These are phyloP conservation scores for Candida nemodendra DNA, from an alignment of 805 yeast genomes.

Conservation along the genomic window DNA sequence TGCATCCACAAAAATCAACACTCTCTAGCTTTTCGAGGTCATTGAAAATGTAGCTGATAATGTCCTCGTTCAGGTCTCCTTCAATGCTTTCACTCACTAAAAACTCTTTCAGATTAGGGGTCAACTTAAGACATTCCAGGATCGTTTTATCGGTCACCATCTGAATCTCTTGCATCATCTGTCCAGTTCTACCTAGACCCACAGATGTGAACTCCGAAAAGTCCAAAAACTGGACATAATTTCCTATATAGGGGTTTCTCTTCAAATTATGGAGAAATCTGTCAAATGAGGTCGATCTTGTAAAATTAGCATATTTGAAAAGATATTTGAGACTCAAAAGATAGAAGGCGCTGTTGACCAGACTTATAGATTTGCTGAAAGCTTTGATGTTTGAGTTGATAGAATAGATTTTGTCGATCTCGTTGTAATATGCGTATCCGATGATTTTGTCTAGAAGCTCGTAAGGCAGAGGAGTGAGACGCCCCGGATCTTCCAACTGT, in stretches of 20 bases:
- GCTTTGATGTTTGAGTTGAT: slow-evolving; percentile 30
- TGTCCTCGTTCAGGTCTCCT: slow-evolving; percentile 67
- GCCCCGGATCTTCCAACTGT: slow-evolving; percentile 10
- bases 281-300: slow-evolving; percentile 78
- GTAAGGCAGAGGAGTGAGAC: slow-evolving; percentile 29
- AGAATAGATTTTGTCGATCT: slow-evolving; percentile 27
- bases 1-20: slow-evolving; percentile 87
- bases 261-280: slow-evolving; percentile 58
- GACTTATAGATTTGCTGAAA: slow-evolving; percentile 26
- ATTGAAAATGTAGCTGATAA: slow-evolving; percentile 56
- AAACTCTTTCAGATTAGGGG: slow-evolving; percentile 74
- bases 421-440: slow-evolving; percentile 30
- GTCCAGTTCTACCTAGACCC: slow-evolving; percentile 84
- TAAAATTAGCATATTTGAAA: slow-evolving; percentile 68
- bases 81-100: slow-evolving; percentile 84
- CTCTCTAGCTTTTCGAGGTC: slow-evolving; percentile 56
- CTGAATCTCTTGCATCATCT: slow-evolving; percentile 88
- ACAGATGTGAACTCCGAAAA: slow-evolving; percentile 86
- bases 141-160: slow-evolving; percentile 81
- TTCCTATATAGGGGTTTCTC: slow-evolving; percentile 47
- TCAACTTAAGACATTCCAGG: slow-evolving; percentile 54
- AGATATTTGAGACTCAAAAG: slow-evolving; percentile 55
- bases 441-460: slow-evolving; percentile 34
- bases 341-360: slow-evolving; percentile 58
- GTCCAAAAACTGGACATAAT: slow-evolving; percentile 72